A percentile compares a stretch with the other conserved stretches of the same genome.
phyloP scores from a whole-genome alignment of 2,329 filamentous ascomycete genomes.

The Onygena corvina region DNA sequence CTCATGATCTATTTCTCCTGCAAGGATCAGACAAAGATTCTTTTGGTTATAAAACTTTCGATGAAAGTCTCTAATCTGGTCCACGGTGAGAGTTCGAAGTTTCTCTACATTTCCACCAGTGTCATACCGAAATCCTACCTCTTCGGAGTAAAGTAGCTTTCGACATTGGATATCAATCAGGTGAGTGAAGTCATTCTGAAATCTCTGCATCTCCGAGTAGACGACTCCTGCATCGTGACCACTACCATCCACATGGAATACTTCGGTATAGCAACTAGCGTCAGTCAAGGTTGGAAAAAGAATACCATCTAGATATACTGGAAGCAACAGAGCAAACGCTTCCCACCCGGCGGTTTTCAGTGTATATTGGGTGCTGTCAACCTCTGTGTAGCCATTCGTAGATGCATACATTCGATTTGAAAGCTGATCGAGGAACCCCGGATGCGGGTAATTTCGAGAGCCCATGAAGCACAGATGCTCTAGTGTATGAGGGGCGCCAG shows the following conservation, averaged over 20 bases:
- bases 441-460: constrained; percentile 85
- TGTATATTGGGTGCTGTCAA: constrained; percentile 92
- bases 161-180: constrained; percentile 78
- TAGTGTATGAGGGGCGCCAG: constrained; percentile 78
- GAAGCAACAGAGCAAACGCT: constrained; percentile 86
- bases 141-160: constrained; percentile 72
- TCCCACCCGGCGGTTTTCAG: constrained; percentile 94
- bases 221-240: constrained; percentile 95
- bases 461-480: constrained; percentile 80
- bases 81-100: constrained; percentile 69
- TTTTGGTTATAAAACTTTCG: constrained; percentile 96
- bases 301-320: constrained; percentile 89
- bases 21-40: constrained; percentile 79
- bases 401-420: constrained; percentile 84
- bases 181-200: constrained; percentile 72
- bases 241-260: constrained; percentile 86
- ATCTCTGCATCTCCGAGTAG: constrained; percentile 97
- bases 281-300: constrained; percentile 86
- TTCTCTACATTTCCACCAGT: constrained; percentile 97
- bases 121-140: constrained; percentile 88
- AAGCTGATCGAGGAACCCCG: constrained; percentile 87
- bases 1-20: constrained; percentile 79
- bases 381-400: constrained; percentile 96
- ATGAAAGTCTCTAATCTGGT: constrained; percentile 89
- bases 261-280: constrained; percentile 85